These are phyloP conservation scores for Ustilago loliicola DNA, from an alignment of 1,284 basidiomycete species.

Conservation along the genomic window DNA sequence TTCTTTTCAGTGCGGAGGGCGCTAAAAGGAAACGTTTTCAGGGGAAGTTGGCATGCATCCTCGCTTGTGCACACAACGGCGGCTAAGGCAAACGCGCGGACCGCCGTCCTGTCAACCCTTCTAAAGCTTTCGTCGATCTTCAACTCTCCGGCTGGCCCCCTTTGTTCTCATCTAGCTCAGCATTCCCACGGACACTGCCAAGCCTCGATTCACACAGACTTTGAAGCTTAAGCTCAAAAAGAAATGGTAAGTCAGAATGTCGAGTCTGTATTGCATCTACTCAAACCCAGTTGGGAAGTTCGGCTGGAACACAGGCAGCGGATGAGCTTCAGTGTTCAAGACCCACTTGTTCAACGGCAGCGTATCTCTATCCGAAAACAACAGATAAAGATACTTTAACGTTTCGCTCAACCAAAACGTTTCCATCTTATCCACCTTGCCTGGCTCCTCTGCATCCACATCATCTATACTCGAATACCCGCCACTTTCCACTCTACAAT, in stretches of 20 bases:
- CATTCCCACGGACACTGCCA: no score
- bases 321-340: constrained; percentile 79
- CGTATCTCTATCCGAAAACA: constrained; percentile 81
- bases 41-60: constrained; percentile 10
- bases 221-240: no score
- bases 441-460: constrained; percentile 76
- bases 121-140: no score
- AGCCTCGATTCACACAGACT: no score
- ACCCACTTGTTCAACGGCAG: constrained; percentile 81
- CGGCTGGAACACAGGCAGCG: constrained; percentile 65
- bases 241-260: neutral
- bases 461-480: constrained; percentile 88
- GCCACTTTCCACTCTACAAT: constrained; percentile 81
- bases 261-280: constrained; percentile 6
- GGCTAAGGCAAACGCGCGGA: no score
- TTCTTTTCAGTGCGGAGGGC: constrained; percentile 6
- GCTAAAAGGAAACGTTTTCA: constrained; percentile 25
- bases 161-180: no score
- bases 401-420: constrained; percentile 84
- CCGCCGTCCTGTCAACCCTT: no score
- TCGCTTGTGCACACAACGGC: no score
- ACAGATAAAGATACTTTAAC: constrained; percentile 90
- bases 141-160: no score
- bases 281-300: constrained; percentile 51
- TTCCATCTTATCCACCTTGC: constrained; percentile 90